Evolutionary conservation across 768 basidiomycete genomes (phyloP).

Genomic region (Trametopsis cervina): DNA sequence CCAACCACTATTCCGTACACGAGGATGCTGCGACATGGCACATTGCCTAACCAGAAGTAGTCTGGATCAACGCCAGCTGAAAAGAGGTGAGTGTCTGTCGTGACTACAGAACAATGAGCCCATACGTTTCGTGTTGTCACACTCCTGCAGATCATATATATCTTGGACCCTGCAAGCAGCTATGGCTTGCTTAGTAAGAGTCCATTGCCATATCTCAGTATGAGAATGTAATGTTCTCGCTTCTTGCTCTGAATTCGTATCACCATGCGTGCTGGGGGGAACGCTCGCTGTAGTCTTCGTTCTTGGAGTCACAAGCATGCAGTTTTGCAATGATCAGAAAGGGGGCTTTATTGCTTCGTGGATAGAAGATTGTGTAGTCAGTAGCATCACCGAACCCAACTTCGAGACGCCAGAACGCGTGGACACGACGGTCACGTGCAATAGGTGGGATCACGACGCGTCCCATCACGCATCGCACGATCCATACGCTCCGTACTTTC

Average conservation of each 20-base stretch:
- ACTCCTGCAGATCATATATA: slow-evolving; percentile 17
- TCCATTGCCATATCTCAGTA: slow-evolving; percentile 20
- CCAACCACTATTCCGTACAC: slow-evolving; percentile 63
- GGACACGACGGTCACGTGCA: no score
- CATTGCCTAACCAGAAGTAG: slow-evolving; percentile 64
- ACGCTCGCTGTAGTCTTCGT: no score
- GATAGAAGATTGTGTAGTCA: no score
- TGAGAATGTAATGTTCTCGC: slow-evolving; percentile 1
- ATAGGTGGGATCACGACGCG: no score
- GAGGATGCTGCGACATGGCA: slow-evolving; percentile 60
- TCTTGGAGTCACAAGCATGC: no score
- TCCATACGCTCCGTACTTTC: no score
- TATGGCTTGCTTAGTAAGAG: slow-evolving; percentile 19
- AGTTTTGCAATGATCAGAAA: no score
- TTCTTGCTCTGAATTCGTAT: background rate
- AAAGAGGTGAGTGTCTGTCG: background rate
- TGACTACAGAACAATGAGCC: background rate
- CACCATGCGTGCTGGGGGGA: background rate
- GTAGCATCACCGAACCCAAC: no score
- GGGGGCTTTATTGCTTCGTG: no score
- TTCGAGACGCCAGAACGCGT: no score
- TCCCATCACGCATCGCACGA: no score
- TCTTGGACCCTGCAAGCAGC: slow-evolving; percentile 22
- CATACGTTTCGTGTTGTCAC: slow-evolving; percentile 15
- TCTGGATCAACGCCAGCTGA: slow-evolving; percentile 36